phyloP scores from a whole-genome alignment of 768 basidiomycete genomes.

The Kondoa malvinella region DNA sequence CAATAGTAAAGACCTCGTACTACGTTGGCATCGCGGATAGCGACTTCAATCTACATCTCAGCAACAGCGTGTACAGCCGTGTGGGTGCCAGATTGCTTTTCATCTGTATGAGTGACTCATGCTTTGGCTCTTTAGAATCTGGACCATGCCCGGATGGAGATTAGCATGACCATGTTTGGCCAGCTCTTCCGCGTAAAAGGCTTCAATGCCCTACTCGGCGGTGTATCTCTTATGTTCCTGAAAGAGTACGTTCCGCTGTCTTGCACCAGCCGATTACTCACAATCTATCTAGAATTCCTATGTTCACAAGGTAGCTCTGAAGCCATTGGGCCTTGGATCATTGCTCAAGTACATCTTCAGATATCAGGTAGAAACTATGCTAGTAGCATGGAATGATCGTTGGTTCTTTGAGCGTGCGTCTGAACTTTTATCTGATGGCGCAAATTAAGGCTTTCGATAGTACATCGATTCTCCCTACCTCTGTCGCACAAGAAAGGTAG shows the following conservation, averaged over 20 bases:
- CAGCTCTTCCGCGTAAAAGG: neutral
- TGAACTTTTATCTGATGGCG: neutral
- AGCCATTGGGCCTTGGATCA: too few species aligned
- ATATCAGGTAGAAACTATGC: neutral
- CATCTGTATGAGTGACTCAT: neutral
- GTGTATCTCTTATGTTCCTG: neutral
- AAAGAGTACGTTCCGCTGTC: neutral
- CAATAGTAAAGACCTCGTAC: neutral
- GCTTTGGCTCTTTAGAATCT: neutral
- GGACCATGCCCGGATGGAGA: neutral
- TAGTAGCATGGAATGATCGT: neutral
- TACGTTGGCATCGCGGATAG: neutral
- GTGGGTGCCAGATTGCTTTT: neutral
- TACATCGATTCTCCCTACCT: neutral
- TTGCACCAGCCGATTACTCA: neutral
- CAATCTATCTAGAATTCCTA: neutral
- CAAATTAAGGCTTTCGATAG: neutral
- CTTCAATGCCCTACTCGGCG: neutral
- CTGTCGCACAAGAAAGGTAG: neutral
- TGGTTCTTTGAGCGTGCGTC: neutral
- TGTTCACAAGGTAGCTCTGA: too few species aligned
- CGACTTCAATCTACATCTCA: neutral
- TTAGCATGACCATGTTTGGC: neutral
- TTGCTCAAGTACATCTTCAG: too few species aligned
- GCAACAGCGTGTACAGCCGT: neutral